phyloP scores from a whole-genome alignment of 768 basidiomycete genomes.

The Chalciporus chontae region DNA sequence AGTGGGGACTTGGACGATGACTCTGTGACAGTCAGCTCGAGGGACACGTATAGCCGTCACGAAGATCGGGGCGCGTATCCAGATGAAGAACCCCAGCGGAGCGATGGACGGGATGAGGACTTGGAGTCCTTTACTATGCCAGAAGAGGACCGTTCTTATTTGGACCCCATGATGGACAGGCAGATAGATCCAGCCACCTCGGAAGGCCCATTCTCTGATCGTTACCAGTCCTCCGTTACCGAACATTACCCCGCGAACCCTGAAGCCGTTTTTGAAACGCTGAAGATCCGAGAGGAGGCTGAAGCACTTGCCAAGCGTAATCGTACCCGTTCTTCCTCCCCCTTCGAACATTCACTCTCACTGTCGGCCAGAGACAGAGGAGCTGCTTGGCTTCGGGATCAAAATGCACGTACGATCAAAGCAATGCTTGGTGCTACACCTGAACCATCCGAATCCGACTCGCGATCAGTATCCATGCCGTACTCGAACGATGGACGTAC shows the following conservation, averaged over 20 bases:
- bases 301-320: constrained; percentile 15
- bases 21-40: constrained; percentile 71
- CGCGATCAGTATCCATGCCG: constrained; percentile 38
- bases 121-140: constrained; percentile 4
- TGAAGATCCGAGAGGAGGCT: constrained; percentile 46
- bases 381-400: constrained; percentile 79
- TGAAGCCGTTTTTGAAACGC: constrained; percentile 50
- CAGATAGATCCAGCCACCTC: not conserved
- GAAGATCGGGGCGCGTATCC: constrained; percentile 2
- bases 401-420: constrained; percentile 63
- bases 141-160: not conserved
- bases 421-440: constrained; percentile 56
- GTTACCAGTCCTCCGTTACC: constrained; percentile 20
- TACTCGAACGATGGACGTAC: constrained; percentile 28
- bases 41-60: constrained; percentile 41
- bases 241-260: constrained; percentile 40
- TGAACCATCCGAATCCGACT: constrained; percentile 57
- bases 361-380: constrained; percentile 61
- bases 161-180: not conserved
- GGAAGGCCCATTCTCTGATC: constrained; percentile 30
- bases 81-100: not conserved
- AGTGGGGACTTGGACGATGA: constrained; percentile 60
- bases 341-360: constrained; percentile 39
- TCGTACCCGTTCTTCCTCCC: constrained; percentile 38
- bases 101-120: not conserved